These are phyloP conservation scores for Monilinia laxa DNA, from an alignment of 2,329 filamentous ascomycete genomes.

Conservation along the genomic window DNA sequence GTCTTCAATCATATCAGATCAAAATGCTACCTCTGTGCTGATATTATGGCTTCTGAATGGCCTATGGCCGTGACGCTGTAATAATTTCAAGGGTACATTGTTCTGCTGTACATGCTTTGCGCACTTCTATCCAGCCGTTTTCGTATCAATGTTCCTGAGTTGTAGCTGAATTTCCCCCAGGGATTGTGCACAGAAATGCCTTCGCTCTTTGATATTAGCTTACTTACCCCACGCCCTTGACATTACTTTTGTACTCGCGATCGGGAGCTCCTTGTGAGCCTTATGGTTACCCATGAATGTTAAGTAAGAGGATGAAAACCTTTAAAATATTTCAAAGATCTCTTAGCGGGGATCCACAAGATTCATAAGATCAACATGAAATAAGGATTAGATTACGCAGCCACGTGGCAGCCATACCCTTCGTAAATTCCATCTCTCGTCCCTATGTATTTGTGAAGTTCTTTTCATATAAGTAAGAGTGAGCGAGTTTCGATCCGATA, in stretches of 20 bases:
- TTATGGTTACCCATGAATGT: too few relatives aligned
- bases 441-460: neutral
- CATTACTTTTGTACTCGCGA: neutral
- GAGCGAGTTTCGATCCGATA: too few relatives aligned
- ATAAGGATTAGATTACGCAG: neutral
- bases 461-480: neutral
- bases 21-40: neutral
- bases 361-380: neutral
- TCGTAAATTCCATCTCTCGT: neutral
- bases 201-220: neutral
- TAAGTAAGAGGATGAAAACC: neutral
- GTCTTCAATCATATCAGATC: conserved; percentile 1
- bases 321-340: neutral
- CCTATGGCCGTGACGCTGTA: neutral
- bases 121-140: neutral
- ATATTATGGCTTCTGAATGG: neutral
- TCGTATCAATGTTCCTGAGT: neutral
- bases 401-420: neutral
- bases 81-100: neutral
- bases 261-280: neutral
- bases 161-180: neutral
- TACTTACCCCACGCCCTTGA: neutral
- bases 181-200: neutral
- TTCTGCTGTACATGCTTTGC: neutral
- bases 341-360: too few relatives aligned